Base-by-base conservation (phyloP, 78 protist genomes). In the Capsaspora owczarzaki region DNA sequence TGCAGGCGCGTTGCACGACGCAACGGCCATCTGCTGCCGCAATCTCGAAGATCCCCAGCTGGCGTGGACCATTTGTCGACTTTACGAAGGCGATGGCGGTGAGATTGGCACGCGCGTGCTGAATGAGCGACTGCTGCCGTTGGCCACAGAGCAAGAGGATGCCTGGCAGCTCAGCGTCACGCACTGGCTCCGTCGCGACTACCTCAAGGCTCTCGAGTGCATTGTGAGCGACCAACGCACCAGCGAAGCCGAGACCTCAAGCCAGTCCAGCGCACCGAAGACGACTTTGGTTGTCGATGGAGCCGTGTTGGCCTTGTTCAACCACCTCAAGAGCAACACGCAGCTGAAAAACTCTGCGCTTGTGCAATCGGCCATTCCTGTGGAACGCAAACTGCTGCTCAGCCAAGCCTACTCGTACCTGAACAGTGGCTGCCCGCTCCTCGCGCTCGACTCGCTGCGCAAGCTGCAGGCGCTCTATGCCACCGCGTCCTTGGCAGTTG, bases 41-140 rank as follows among this genome's bases (percentile, higher is more conserved):
- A 79, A 79, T 3, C 70, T 83, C 12, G 0, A 2, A 22, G 91
- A 87, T 69, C 43, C 76, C 51, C 87, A 84, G 49, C 80, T 87
- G 22, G 91, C 85, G 6, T 0, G 78, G 0, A 33, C 80, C 22
- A 3, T 83, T 14, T 0, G 29, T n/a, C 87, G 84, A 0, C 75
- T 87, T 43, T 72, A 53, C 46, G 77, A 81, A 35, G 84, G 70
- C 19, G 76, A 69, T 19, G 76, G 25, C 44, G 44, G 76, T 16
- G 37, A 12, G 4, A 4, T 6, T 8, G 72, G 23, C 14, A 63
- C 27, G 72, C 41, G 23, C 20, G 19, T 63, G 35, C 72, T 63
- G 2, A 14, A 4, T 23, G 72, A 35, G 43, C 72, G 33, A 6
- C 5, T 63, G 6, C 20, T 35, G 41, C 35, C 72, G 25, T 12